Base-by-base conservation (phyloP, 2,329 filamentous ascomycete species). In the Onygenales sp. region DNA sequence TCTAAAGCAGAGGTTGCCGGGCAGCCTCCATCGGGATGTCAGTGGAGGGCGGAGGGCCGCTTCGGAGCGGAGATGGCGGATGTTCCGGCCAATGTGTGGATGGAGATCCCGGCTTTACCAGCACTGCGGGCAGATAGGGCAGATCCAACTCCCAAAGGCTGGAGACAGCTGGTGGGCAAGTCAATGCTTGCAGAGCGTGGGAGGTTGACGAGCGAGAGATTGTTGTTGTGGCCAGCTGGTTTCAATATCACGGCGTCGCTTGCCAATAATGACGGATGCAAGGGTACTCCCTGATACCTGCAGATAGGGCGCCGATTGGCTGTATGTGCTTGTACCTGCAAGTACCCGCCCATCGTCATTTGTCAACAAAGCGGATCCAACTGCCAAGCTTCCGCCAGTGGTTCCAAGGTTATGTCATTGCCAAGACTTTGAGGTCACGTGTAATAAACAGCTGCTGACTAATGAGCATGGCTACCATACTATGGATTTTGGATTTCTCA, bases 1-100 rank as follows among this genome's bases (percentile, higher is more conserved):
- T 62, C 54, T 60, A 65, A 66, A 62, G 67, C 56, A 61, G 58
- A 47, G 57, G 58, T 59, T 61, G 59, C 56, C 60, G 60, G 59
- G 61, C 61, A 59, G 63, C 57, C 65, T 68, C 66, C 68, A 67
- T 67, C 59, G 58, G 63, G 51, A 59, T 27, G 21, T 27, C 21
- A 54, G 38, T 52, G 58, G 56, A 54, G 54, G 51, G 54, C 55
- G 49, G 55, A 57, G 52, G 53, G 59, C 46, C 44, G 21, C 9
- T 43, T 43, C 27, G 42, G 14, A 8, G 36, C 10, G 31, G 35
- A 7, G 31, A n/a, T n/a, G 17, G 27, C n/a, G 17, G 39, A 14
- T 39, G n/a, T 11, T 9, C 39, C 21, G 38, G 49, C 27, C 38
- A 32, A 11, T 13, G n/a, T 2, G 35, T 17, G n/a, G 17, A 7